Percentiles rank a stretch among this genome's conserved stretches.
Evolutionary conservation across 2,329 filamentous ascomycete genomes (phyloP).

Genomic region (Cladosporium sp.): DNA sequence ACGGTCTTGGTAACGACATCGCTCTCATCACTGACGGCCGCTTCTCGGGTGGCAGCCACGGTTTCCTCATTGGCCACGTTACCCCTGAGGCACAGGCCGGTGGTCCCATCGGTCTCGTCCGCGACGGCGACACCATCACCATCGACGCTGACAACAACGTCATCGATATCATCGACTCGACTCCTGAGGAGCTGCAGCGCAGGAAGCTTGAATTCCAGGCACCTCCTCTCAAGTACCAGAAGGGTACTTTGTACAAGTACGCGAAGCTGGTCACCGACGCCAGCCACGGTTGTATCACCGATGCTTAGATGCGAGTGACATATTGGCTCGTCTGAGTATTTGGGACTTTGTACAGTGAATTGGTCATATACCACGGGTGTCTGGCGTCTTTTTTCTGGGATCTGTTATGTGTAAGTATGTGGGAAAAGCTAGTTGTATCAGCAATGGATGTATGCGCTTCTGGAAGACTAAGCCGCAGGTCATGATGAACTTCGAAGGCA

Average conservation of each 20-base stretch:
- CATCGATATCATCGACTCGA: conserved; percentile 59
- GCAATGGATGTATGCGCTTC: no score
- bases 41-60: conserved; percentile 78
- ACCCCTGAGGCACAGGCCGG: conserved; percentile 83
- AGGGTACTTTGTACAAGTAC: conserved; percentile 59
- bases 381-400: background rate
- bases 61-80: conserved; percentile 83
- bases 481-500: no score
- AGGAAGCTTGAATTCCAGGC: conserved; percentile 49
- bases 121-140: conserved; percentile 73
- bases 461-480: no score
- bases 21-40: conserved; percentile 71
- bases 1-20: conserved; percentile 67
- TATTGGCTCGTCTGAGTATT: background rate
- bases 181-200: conserved; percentile 57
- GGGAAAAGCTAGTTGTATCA: background rate
- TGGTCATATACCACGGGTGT: background rate
- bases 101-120: conserved; percentile 77
- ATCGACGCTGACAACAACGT: conserved; percentile 75
- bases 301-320: conserved; percentile 28
- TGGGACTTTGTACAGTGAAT: background rate
- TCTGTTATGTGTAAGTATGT: background rate
- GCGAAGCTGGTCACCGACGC: conserved; percentile 53
- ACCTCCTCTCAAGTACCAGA: conserved; percentile 54
- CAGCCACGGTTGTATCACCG: conserved; percentile 57